phyloP scores from a whole-genome alignment of 192 early-diverging fungal species.

The Coemansia sp. region DNA sequence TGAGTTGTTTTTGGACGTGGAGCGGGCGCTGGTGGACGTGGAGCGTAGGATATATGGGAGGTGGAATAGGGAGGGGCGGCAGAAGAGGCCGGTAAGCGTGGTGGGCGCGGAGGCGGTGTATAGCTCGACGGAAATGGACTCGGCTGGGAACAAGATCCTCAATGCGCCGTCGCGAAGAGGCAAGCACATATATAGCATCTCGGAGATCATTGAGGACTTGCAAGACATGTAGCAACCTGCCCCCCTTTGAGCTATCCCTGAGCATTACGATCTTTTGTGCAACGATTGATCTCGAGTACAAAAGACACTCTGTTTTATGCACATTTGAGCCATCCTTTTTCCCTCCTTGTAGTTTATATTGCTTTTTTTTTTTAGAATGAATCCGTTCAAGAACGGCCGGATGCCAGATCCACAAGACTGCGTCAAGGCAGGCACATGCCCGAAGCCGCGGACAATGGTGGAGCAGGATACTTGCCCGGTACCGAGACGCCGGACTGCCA shows the following conservation, averaged over 20 bases:
- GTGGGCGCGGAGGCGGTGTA: not conserved
- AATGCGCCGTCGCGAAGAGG: not conserved
- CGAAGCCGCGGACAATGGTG: slow-evolving; percentile 13
- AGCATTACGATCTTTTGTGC: too few species aligned
- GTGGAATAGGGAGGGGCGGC: not conserved
- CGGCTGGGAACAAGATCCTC: slow-evolving; percentile 10
- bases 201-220: slow-evolving; percentile 19
- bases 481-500: not conserved
- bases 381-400: not conserved
- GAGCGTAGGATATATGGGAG: slow-evolving; percentile 2
- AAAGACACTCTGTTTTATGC: too few species aligned
- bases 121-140: not conserved
- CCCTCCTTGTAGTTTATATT: too few species aligned
- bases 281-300: too few species aligned
- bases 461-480: slow-evolving; percentile 12
- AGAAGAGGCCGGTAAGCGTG: not conserved
- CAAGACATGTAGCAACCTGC: too few species aligned
- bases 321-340: too few species aligned
- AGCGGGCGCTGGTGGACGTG: slow-evolving; percentile 23
- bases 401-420: slow-evolving; percentile 29
- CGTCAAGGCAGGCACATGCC: slow-evolving; percentile 18
- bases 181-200: slow-evolving; percentile 2
- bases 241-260: too few species aligned
- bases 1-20: slow-evolving; percentile 26
- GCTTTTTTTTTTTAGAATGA: not conserved